Percentiles rank a stretch among this genome's conserved stretches.
phyloP scores from a whole-genome alignment of 495 filamentous ascomycete genomes.

The Aspergillus bridgeri region DNA sequence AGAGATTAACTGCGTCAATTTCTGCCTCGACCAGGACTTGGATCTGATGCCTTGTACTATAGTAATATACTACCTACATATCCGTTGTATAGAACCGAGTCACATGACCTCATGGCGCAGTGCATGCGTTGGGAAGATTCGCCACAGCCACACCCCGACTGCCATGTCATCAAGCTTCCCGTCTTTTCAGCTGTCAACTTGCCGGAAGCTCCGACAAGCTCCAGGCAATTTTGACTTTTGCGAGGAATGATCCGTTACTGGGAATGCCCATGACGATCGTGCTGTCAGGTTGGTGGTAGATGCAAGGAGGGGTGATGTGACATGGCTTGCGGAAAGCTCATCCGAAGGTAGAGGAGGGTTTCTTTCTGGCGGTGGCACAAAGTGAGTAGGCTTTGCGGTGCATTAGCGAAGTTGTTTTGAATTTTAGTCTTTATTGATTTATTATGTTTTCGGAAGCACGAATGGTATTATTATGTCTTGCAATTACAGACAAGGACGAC shows the following conservation, averaged over 20 bases:
- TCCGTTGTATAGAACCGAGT: neutral
- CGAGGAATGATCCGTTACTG: neutral
- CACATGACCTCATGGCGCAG: constrained; percentile 12
- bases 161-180: constrained; percentile 16
- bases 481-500: too few relatives aligned
- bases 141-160: constrained; percentile 15
- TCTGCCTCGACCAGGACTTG: too few relatives aligned
- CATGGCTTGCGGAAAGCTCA: neutral
- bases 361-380: too few relatives aligned
- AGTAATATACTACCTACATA: too few relatives aligned
- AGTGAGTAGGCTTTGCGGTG: too few relatives aligned
- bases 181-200: constrained; percentile 14
- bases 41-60: too few relatives aligned
- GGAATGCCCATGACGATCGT: neutral
- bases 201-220: constrained; percentile 14
- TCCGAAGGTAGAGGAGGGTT: too few relatives aligned
- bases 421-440: too few relatives aligned
- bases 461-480: too few relatives aligned
- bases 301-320: neutral
- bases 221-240: neutral
- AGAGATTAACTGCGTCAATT: too few relatives aligned
- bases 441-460: too few relatives aligned
- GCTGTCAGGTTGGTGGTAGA: neutral
- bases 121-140: constrained; percentile 8
- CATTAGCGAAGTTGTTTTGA: too few relatives aligned